Conservation (phyloP, 2,329 filamentous ascomycete genomes). For the Ascosphaera acerosa region DNA sequence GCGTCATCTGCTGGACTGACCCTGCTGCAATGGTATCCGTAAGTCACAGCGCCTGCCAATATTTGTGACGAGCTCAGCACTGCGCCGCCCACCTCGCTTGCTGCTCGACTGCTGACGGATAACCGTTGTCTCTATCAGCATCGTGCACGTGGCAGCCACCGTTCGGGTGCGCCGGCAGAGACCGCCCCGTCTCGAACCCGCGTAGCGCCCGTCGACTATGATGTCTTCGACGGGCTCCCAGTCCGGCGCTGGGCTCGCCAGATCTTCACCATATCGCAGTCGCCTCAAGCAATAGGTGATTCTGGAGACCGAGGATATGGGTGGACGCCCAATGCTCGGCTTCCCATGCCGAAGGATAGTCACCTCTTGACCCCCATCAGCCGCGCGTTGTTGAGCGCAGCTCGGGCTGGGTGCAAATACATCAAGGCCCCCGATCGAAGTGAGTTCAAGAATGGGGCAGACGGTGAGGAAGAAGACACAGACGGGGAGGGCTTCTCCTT, state of each 20-base stretch:
- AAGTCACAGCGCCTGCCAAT: no score
- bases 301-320: no score
- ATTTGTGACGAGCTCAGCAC: no score
- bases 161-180: conserved; percentile 26
- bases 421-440: conserved; percentile 31
- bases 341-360: conserved; percentile 72
- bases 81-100: no score
- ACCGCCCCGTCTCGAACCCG: conserved; percentile 16
- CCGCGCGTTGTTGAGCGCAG: conserved; percentile 57
- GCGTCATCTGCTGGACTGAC: no score
- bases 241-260: conserved; percentile 75
- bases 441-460: conserved; percentile 15
- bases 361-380: conserved; percentile 53
- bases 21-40: no score
- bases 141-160: no score
- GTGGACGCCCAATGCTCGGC: conserved; percentile 30
- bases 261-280: conserved; percentile 40
- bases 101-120: no score
- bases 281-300: conserved; percentile 24
- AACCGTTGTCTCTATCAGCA: no score
- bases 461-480: conserved; percentile 13
- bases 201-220: conserved; percentile 32
- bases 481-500: conserved; percentile 7
- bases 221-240: conserved; percentile 49
- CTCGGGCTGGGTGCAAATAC: conserved; percentile 49